These are phyloP conservation scores for Coprinopsis strossmayeri DNA, from an alignment of 768 basidiomycete species.

Conservation along the genomic window DNA sequence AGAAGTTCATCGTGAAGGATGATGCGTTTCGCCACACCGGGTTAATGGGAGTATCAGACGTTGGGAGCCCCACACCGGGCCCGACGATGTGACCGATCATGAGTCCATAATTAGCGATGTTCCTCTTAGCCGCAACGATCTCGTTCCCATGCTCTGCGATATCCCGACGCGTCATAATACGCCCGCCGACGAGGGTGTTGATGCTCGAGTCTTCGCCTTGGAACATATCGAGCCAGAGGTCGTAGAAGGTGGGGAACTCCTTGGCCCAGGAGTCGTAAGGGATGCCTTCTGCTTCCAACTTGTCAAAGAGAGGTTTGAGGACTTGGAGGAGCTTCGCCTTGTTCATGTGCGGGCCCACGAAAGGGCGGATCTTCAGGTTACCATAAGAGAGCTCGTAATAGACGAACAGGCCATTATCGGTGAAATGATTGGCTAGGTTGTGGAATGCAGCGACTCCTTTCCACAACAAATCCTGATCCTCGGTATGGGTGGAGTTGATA, in stretches of 20 bases:
- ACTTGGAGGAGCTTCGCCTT: slow-evolving; percentile 11
- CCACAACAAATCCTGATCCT: slow-evolving; percentile 5
- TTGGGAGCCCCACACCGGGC: slow-evolving; percentile 7
- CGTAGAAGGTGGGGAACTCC: slow-evolving; percentile 11
- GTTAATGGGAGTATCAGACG: slow-evolving; percentile 12
- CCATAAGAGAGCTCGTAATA: slow-evolving; percentile 7
- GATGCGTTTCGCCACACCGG: slow-evolving; percentile 10
- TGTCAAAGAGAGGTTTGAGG: slow-evolving; percentile 9
- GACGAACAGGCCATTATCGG: slow-evolving; percentile 13
- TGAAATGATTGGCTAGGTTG: slow-evolving; percentile 10
- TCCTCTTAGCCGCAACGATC: slow-evolving; percentile 6
- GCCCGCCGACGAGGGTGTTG: slow-evolving; percentile 11
- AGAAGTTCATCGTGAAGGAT: slow-evolving; percentile 1
- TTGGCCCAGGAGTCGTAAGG: neutral
- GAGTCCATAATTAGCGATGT: neutral
- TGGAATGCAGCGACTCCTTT: slow-evolving; percentile 11
- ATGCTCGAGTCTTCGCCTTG: slow-evolving; percentile 11
- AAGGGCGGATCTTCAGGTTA: slow-evolving; percentile 9
- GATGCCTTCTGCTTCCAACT: neutral
- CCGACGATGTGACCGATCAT: slow-evolving; percentile 14
- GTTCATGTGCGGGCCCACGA: slow-evolving; percentile 12
- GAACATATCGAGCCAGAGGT: slow-evolving; percentile 11
- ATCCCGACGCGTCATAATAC: slow-evolving; percentile 11
- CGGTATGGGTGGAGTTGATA: slow-evolving; percentile 11
- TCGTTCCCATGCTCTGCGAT: slow-evolving; percentile 8